Evolutionary conservation across 495 filamentous ascomycete species (phyloP).

Genomic region (Podospora comata): DNA sequence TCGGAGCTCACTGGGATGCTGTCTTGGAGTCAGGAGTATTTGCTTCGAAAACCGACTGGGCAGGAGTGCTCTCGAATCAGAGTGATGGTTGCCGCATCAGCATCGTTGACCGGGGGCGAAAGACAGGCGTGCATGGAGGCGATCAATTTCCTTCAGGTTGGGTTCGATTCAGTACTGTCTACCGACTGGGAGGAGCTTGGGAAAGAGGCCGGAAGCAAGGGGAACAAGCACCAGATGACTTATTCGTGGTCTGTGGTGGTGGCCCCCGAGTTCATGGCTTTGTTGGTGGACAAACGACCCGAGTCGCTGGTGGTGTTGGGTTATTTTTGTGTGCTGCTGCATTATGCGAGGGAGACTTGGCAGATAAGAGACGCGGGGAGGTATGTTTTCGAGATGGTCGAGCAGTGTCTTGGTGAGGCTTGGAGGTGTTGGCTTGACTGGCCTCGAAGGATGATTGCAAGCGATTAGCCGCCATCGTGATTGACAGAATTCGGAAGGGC

Average conservation of each 20-base stretch:
- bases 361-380: neutral
- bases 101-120: neutral
- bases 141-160: neutral
- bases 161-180: neutral
- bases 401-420: neutral
- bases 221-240: neutral
- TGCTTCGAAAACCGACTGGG: neutral
- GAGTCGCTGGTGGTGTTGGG: neutral
- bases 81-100: neutral
- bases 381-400: neutral
- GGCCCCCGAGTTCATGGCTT: neutral
- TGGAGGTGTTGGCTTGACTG: slow-evolving; percentile 1
- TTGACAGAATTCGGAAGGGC: too few relatives aligned
- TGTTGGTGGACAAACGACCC: neutral
- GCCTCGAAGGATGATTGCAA: neutral
- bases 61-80: neutral
- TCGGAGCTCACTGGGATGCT: neutral
- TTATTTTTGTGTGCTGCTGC: neutral
- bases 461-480: neutral
- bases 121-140: neutral
- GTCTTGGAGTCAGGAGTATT: neutral
- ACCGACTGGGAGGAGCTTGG: neutral
- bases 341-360: neutral
- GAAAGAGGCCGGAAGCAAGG: neutral
- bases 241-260: neutral